Evolutionary conservation across 1,139 yeast genomes (phyloP), one percentile per base, ranked within the genome.

Genomic region (Ogataea hybrid): DNA sequence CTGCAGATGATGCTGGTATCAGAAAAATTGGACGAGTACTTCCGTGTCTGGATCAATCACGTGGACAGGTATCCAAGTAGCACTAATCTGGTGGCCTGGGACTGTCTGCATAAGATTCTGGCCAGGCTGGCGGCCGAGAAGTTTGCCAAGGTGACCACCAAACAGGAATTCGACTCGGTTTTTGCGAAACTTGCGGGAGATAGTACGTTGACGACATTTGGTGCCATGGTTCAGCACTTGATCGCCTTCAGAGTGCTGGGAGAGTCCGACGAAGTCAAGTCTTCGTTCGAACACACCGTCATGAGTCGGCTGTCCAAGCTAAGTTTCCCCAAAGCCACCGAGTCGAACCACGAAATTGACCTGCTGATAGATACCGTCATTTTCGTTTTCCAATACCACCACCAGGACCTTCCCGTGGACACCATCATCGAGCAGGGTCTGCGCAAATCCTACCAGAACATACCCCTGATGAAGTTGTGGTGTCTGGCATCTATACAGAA

Each of bases 381-480:
- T 55, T 63, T 49, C 56, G 62, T 56, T 30, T 62, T 59, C 61
- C 54, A 53, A 15, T 37, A 34, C 17, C 38, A 39, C 18, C 25
- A 32, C 2, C 20, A 28, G 2, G 39, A 37, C 22, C 39, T 44
- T 17, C 54, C 37, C 8, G 32, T 46, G 10, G 35, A 31, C 35
- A 51, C 21, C 47, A 50, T 39, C 35, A 47, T 72, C 7, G 64
- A 63, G 27, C 53, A 56, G 16, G 71, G 72, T 2, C 59, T 73
- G n/a, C 52, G 62, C 11, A 63, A 65, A 39, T 73, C 81, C 0
- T 77, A 75, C 50, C 79, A 77, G 48, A 75, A 78, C 23, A 64
- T 69, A 6, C 52, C 58, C 8, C 57, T 71, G 12, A 62, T 71
- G 66, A 66, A 73, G 32, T 57, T 66, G 27, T 61, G 67, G 54